Conservation (phyloP, 306 rosid species). For the Prosopis cineraria region DNA sequence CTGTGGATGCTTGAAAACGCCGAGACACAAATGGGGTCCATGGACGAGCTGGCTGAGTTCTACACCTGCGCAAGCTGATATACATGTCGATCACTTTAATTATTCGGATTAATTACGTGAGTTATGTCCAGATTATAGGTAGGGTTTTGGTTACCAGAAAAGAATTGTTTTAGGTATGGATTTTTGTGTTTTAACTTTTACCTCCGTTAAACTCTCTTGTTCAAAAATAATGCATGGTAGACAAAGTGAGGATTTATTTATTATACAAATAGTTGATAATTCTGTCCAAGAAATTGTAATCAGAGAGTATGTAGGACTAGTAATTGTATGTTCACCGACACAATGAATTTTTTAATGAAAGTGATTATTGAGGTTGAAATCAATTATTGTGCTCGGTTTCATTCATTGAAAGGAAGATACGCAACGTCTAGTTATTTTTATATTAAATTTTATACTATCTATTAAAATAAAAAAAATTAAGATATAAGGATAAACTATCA, state of each 20-base stretch:
- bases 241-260: conserved; percentile 25
- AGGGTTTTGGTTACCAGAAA: background rate
- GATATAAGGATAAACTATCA: too few species aligned
- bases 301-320: background rate
- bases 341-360: background rate
- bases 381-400: background rate
- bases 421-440: too few species aligned
- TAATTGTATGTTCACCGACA: background rate
- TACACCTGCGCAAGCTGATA: conserved; percentile 64
- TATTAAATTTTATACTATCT: too few species aligned
- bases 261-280: background rate
- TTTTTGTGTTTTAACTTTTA: too few species aligned
- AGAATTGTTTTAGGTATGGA: too few species aligned
- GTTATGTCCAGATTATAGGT: conserved; percentile 12
- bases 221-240: background rate
- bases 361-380: background rate
- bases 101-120: conserved; percentile 32
- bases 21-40: conserved; percentile 72
- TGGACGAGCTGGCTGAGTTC: conserved; percentile 82
- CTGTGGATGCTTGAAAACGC: conserved; percentile 86
- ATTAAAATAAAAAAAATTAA: too few species aligned
- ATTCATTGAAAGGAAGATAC: background rate
- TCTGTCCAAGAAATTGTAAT: conserved; percentile 25
- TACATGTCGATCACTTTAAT: background rate
- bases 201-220: too few species aligned